Evolutionary conservation across 208 protist genomes (phyloP), one percentile per base, ranked within the genome.

Genomic region (Angomonas deanei): DNA sequence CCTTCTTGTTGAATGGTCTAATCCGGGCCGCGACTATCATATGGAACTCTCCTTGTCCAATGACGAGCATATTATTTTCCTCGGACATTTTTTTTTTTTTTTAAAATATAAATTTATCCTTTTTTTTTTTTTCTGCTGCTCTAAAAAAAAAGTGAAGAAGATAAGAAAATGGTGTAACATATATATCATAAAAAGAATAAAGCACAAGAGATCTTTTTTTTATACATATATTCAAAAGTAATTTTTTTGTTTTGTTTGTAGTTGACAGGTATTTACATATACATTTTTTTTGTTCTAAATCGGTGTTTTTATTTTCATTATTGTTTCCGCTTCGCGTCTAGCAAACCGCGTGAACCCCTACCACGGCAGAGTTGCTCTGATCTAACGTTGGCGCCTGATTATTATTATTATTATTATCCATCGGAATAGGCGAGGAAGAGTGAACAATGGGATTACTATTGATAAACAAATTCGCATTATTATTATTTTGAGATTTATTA

Each of bases 1-100:
- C 80, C 13, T 62, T 68, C 24, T 55, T 50, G 0, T 58, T 84
- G 61, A 88, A 84, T 8, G 84, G 84, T 3, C 80, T 72, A 49
- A 91, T 74, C 27, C 84, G 80, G 1, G 74, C 70, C 11, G 76
- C 81, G 24, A 91, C 84, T 19, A 83, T 2, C 33, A 91, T 80
- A 53, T 78, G 60, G 32, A 83, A 77, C 36, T 78, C 77, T 39
- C 34, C 30, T 23, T 32, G 6, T 5, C 6, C 46, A 46, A 55
- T 1, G 6, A 1, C 3, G 24, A 47, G 15, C 23, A 53, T 24
- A 53, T 53, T 53, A 53, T 53, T 53, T 8, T 53, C 23, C 5
- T 53, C 47, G 11, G 23, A 27, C 47, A 28, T 28, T 53, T 53
- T 53, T 23, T 26, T 33, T 56, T 56, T 31, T 56, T n/a, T 31